Conservation (phyloP, 1,284 basidiomycete species). For the Fomitiporia mediterranea region DNA sequence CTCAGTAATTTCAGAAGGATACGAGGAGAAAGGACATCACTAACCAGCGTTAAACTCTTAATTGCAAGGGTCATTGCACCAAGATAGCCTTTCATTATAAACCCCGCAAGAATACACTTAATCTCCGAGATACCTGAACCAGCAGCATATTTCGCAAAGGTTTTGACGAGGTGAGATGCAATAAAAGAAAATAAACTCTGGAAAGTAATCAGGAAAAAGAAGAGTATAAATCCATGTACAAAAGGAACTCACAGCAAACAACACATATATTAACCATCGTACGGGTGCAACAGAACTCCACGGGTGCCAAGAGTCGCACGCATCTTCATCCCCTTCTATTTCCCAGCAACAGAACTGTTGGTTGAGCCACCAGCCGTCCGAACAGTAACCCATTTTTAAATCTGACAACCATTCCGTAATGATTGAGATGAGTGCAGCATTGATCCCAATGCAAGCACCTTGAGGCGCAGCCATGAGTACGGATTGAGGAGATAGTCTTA, state of each 20-base stretch:
- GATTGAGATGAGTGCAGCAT: slow-evolving; percentile 93
- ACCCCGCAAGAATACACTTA: slow-evolving; percentile 97
- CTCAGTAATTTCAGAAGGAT: slow-evolving; percentile 17
- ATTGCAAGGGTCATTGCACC: slow-evolving; percentile 86
- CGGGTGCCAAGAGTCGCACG: slow-evolving; percentile 88
- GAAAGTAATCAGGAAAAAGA: not conserved
- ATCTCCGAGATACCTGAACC: slow-evolving; percentile 99
- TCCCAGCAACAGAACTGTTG: slow-evolving; percentile 99
- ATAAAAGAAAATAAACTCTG: slow-evolving; percentile 78
- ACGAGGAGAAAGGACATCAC: slow-evolving; percentile 28
- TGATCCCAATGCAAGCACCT: slow-evolving; percentile 91
- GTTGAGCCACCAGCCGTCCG: slow-evolving; percentile 97
- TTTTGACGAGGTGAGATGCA: slow-evolving; percentile 84
- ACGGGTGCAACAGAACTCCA: slow-evolving; percentile 81
- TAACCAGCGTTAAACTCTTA: slow-evolving; percentile 87
- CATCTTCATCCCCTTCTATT: slow-evolving; percentile 76
- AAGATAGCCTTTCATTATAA: slow-evolving; percentile 94
- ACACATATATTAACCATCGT: slow-evolving; percentile 82
- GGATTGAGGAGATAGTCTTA: not conserved
- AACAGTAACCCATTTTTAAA: slow-evolving; percentile 95
- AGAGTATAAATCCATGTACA: slow-evolving; percentile 7
- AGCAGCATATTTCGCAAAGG: slow-evolving; percentile 91
- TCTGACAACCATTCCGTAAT: slow-evolving; percentile 98
- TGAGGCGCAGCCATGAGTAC: slow-evolving; percentile 10
- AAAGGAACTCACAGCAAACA: slow-evolving; percentile 69